A percentile compares a stretch with the other conserved stretches of the same genome.
Evolutionary conservation across 768 basidiomycete genomes (phyloP).

Genomic region (Kwoniella dejecticola): DNA sequence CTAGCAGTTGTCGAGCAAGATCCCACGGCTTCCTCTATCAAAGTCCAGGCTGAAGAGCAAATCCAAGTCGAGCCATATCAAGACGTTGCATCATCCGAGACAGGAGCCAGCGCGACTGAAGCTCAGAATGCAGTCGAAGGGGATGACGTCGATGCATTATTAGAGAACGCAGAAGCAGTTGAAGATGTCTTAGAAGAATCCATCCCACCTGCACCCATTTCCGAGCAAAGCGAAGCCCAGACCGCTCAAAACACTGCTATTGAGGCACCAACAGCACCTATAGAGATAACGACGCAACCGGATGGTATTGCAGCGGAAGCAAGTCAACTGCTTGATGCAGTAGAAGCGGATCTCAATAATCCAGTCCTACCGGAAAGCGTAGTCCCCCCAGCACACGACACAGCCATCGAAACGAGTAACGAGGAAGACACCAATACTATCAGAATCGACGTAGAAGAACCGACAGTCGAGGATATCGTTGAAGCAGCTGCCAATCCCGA

Average conservation of each 20-base stretch:
- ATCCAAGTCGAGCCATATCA: not conserved
- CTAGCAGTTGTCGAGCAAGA: constrained; percentile 28
- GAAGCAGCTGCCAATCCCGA: constrained; percentile 17
- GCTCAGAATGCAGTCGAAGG: constrained; percentile 11
- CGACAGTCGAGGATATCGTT: constrained; percentile 13
- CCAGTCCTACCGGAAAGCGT: constrained; percentile 29
- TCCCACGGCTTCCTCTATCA: not conserved
- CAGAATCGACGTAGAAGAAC: constrained; percentile 13
- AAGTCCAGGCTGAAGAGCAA: not conserved
- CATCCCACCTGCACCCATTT: constrained; percentile 37
- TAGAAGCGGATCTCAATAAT: constrained; percentile 30
- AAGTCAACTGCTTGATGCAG: constrained; percentile 5
- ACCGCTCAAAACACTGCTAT: not conserved
- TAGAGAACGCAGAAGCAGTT: constrained; percentile 35
- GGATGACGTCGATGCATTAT: constrained; percentile 5
- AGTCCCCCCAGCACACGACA: constrained; percentile 20
- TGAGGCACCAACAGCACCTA: not conserved
- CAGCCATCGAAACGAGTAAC: constrained; percentile 12
- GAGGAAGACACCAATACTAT: constrained; percentile 25
- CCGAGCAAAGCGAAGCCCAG: constrained; percentile 5
- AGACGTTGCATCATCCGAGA: not conserved
- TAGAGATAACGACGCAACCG: not conserved
- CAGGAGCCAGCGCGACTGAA: not conserved
- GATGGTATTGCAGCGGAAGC: constrained; percentile 22
- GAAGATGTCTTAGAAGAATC: constrained; percentile 37